Base-by-base conservation (phyloP, 2,329 filamentous ascomycete genomes). In the Ophiosphaerella herpotricha region DNA sequence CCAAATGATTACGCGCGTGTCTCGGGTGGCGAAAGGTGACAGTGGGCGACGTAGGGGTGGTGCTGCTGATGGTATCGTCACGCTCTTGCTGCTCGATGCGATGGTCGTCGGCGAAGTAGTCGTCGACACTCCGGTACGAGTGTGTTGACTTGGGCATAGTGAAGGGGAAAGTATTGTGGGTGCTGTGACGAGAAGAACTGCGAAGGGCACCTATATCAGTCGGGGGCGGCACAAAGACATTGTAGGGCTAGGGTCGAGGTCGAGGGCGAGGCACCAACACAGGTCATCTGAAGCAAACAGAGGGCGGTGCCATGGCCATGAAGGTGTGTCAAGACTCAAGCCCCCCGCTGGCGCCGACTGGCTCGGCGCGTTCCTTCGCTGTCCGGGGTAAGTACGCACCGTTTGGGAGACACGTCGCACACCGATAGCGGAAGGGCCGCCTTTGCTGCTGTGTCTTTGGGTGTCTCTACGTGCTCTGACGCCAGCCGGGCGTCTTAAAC, bases 61-160 rank as follows among this genome's bases (percentile, higher is more conserved):
- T 59, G 63, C 57, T 66, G 60, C 66, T 65, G 54, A 68, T 54
- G 13, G 67, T 70, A 45, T 72, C 66, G 46, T 57, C 51, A 40
- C 60, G 59, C 52, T 70, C 64, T 38, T 62, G 61, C 41, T 58
- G 60, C 49, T 68, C 62, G 48, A 63, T 61, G 42, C 66, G 62
- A 34, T 70, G 65, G 48, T 71, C 66, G 49, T 70, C 60, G 54
- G 68, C 70, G 50, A 72, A 63, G 46, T 65, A 58, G 58, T 57
- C 51, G 53, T 67, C 65, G 52, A 73, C 55, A 52, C 68, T 74
- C 47, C 60, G 68, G 54, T 65, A 73, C 14, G 72, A 73, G 38
- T 55, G 63, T 35, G 66, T 57, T 8, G 71, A 73, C 56, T 66
- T 70, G 50, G 70, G 63, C 70, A 73, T 73, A 49, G 61, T 59